phyloP scores from a whole-genome alignment of 140 eudicot species.

The Ambrosia hybrid region DNA sequence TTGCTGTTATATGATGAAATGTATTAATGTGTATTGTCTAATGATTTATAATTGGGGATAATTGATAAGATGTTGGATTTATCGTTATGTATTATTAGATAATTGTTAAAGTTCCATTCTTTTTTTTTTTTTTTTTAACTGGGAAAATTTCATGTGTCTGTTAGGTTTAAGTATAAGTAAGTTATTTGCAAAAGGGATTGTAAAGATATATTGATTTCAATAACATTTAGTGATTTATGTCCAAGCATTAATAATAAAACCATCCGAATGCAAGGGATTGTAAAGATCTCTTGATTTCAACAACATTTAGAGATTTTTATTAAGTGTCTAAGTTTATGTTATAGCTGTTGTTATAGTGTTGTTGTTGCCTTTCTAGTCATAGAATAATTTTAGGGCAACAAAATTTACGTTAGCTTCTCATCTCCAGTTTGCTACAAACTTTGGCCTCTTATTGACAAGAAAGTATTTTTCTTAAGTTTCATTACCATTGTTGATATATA shows the following conservation, averaged over 20 bases:
- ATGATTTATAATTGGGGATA: background rate
- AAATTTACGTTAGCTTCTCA: background rate
- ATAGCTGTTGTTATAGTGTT: too few species aligned
- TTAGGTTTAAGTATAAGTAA: background rate
- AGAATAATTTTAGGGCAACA: too few species aligned
- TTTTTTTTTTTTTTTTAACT: too few species aligned
- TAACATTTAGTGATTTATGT: background rate
- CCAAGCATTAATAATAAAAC: too few species aligned
- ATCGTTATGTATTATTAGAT: background rate
- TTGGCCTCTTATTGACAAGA: background rate
- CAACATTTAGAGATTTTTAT: too few species aligned
- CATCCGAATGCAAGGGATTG: too few species aligned
- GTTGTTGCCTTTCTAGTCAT: too few species aligned
- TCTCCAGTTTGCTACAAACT: background rate
- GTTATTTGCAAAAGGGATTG: background rate
- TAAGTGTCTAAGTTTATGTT: too few species aligned
- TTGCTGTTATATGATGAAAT: constrained; percentile 2
- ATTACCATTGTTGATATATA: background rate
- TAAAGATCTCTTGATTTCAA: too few species aligned
- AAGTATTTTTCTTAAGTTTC: background rate
- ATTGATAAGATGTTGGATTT: background rate
- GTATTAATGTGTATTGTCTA: constrained; percentile 1
- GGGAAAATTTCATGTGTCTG: too few species aligned
- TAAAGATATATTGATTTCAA: background rate
- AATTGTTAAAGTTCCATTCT: too few species aligned